A percentile compares a stretch with the other conserved stretches of the same genome.
phyloP scores from a whole-genome alignment of 352 stramenopile genomes.

The Globisporangium okanoganense region DNA sequence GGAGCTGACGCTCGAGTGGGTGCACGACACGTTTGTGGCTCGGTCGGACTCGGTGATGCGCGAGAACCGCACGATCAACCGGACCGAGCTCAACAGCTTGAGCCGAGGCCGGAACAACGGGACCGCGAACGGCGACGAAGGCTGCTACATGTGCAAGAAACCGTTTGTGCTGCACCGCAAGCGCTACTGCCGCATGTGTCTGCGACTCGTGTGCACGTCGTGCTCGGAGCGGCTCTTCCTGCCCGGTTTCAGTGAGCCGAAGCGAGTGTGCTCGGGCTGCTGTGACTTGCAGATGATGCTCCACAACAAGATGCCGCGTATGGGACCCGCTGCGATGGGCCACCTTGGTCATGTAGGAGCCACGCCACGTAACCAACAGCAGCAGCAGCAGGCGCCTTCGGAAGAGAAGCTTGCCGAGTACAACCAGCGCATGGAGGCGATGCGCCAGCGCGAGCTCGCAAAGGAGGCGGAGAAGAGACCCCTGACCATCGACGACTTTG shows the following conservation, averaged over 20 bases:
- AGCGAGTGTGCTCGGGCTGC: slow-evolving; percentile 81
- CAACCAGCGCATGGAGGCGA: slow-evolving; percentile 66
- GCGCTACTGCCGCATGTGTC: slow-evolving; percentile 84
- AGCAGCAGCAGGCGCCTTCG: slow-evolving; percentile 22
- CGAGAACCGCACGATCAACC: slow-evolving; percentile 41
- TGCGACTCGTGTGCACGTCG: slow-evolving; percentile 78
- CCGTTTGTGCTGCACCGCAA: slow-evolving; percentile 78
- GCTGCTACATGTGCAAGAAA: slow-evolving; percentile 80
- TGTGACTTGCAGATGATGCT: slow-evolving; percentile 88
- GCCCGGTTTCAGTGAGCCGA: slow-evolving; percentile 83
- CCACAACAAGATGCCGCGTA: slow-evolving; percentile 79
- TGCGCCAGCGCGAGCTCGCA: slow-evolving; percentile 69
- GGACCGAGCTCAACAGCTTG: slow-evolving; percentile 6
- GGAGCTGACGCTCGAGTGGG: slow-evolving; percentile 88
- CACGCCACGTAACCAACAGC: slow-evolving; percentile 5
- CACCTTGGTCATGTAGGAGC: slow-evolving; percentile 12
- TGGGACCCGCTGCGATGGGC: slow-evolving; percentile 20
- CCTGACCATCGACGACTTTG: slow-evolving; percentile 91
- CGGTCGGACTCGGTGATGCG: slow-evolving; percentile 83
- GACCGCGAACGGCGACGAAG: slow-evolving; percentile 35
- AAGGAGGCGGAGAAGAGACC: slow-evolving; percentile 69
- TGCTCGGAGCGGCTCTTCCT: slow-evolving; percentile 86
- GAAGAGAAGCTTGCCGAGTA: slow-evolving; percentile 67
- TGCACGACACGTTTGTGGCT: slow-evolving; percentile 88
- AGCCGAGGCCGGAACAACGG: slow-evolving; percentile 17